phyloP scores from a whole-genome alignment of 345 rosid genomes.

The Bruguiera sexangula region DNA sequence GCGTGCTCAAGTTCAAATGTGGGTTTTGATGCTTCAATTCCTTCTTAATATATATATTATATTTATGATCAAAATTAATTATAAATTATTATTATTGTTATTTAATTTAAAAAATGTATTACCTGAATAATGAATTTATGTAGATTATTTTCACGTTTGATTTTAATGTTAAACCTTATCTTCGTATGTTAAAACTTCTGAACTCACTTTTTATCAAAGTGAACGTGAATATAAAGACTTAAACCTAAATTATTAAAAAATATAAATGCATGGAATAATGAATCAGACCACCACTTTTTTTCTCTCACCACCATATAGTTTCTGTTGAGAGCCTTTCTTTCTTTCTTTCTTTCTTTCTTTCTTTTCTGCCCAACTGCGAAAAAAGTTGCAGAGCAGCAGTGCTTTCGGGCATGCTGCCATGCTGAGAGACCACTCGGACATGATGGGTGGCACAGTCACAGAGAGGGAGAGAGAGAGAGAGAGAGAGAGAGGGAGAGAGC shows the following conservation, averaged over 20 bases:
- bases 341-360: not conserved
- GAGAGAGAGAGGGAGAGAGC: not conserved
- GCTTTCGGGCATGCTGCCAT: slow-evolving; percentile 37
- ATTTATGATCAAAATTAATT: too few species aligned
- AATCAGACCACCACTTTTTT: not conserved
- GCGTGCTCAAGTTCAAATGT: not conserved
- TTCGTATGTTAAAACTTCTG: too few species aligned
- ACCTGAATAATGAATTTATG: too few species aligned
- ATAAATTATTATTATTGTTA: too few species aligned
- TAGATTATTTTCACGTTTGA: too few species aligned
- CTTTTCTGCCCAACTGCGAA: slow-evolving; percentile 26
- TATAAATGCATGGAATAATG: too few species aligned
- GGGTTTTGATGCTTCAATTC: slow-evolving; percentile 6
- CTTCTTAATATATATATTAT: too few species aligned
- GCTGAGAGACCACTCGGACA: slow-evolving; percentile 31
- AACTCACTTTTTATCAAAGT: too few species aligned
- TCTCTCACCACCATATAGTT: not conserved
- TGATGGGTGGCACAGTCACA: slow-evolving; percentile 42
- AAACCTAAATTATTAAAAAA: too few species aligned
- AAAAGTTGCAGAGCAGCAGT: slow-evolving; percentile 20
- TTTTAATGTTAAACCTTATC: too few species aligned
- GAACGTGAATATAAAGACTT: too few species aligned
- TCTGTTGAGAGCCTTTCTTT: not conserved
- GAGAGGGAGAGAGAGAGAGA: slow-evolving; percentile 6
- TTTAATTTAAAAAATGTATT: too few species aligned